Conservation (phyloP, 768 basidiomycete genomes). For the Podaxis pistillaris region DNA sequence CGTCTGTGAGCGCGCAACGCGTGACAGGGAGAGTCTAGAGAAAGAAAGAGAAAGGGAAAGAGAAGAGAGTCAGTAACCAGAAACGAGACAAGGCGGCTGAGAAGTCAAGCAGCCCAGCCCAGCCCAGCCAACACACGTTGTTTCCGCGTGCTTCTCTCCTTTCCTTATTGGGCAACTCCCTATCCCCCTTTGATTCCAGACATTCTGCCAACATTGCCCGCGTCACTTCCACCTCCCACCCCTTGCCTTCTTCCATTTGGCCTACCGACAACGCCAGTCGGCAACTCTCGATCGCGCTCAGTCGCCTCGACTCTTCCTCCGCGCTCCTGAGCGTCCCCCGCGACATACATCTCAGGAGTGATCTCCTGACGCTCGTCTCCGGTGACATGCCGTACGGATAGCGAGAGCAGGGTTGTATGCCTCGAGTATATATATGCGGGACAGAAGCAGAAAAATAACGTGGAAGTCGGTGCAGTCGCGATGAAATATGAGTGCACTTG, state of each 20-base stretch:
- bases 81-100: constrained; percentile 21
- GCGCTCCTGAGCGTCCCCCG: neutral
- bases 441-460: no score
- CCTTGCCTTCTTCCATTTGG: neutral
- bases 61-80: constrained; percentile 21
- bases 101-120: constrained; percentile 20
- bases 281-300: constrained; percentile 6
- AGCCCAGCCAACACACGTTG: neutral
- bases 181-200: neutral
- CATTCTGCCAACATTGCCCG: neutral
- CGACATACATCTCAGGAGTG: neutral
- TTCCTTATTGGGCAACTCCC: constrained; percentile 1
- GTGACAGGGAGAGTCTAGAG: constrained; percentile 27
- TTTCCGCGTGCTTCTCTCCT: neutral
- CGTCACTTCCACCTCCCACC: constrained; percentile 6
- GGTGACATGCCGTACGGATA: neutral
- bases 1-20: constrained; percentile 28
- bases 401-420: no score
- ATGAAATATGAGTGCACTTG: no score
- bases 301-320: neutral
- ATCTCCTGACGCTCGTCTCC: no score
- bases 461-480: no score
- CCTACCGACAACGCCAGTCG: constrained; percentile 1
- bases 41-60: constrained; percentile 20
- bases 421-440: no score